A percentile compares a stretch with the other conserved stretches of the same genome.
Evolutionary conservation across 2,329 filamentous ascomycete species (phyloP).

Genomic region (Cladosporium sp.): DNA sequence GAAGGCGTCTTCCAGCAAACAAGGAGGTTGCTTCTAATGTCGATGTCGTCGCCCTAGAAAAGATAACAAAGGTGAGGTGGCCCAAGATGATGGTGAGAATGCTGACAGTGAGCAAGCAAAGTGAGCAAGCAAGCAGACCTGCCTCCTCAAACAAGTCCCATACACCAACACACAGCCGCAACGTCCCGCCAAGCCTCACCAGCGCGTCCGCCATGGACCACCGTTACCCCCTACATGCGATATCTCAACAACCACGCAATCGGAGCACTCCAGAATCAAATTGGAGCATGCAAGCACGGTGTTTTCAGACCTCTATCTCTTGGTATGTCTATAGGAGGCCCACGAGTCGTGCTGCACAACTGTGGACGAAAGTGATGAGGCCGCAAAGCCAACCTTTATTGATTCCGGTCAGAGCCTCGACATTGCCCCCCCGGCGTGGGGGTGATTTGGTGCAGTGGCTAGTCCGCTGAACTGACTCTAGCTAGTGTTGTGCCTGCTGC

Average conservation of each 20-base stretch:
- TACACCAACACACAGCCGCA: background rate
- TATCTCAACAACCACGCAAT: constrained; percentile 13
- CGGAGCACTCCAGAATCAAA: background rate
- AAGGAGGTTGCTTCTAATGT: background rate
- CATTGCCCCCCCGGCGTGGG: background rate
- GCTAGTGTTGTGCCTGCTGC: background rate
- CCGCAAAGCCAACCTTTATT: constrained; percentile 5
- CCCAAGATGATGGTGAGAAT: background rate
- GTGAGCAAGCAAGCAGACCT: background rate
- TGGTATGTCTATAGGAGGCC: background rate
- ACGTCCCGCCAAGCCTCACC: constrained; percentile 11
- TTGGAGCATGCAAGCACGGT: constrained; percentile 5
- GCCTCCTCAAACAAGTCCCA: background rate
- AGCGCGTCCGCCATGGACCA: background rate
- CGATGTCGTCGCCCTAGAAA: background rate
- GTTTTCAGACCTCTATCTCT: background rate
- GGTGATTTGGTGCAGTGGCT: background rate
- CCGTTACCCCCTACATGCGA: background rate
- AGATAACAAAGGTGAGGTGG: background rate
- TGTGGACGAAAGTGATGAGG: constrained; percentile 3
- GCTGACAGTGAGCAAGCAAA: background rate
- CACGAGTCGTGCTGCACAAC: background rate
- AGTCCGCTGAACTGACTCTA: background rate
- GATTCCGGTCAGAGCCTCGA: background rate
- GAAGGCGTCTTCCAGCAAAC: background rate